Base-by-base conservation (phyloP, 2,329 filamentous ascomycete genomes). In the Fusarium scirpi region DNA sequence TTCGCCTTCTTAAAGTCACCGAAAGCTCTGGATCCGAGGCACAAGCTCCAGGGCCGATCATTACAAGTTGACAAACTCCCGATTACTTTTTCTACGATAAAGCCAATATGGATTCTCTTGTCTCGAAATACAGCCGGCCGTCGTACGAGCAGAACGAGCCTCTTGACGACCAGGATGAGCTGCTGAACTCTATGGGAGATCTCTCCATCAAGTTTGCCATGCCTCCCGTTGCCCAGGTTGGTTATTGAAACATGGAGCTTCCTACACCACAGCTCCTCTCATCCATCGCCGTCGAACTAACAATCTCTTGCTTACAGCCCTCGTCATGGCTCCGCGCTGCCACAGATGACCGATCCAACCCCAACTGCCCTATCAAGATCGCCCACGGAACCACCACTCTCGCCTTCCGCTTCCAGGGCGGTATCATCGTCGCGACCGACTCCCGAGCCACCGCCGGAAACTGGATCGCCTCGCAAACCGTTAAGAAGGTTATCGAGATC, bases 401-500 rank as follows among this genome's bases (percentile, higher is more conserved):
- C 68, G 95, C 94, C 70, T 99, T 99, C 88, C 91, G 95, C 80
- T 99, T 98, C 88, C 91, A 98, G 85, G 94, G 94, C 77, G 96
- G 96, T 80, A 98, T 99, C 84, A 97, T 99, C 79, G 95, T 99
- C 55, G 95, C 95, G 58, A 99, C 96, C 64, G 96, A 99, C 85
- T 99, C 96, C 65, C 91, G 96, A 84, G 96, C 96, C 65, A 97
- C 96, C 49, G 95, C 96, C 30, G 96, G 96, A 78, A 97, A 96
- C 89, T 99, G 96, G 96, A 99, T 99, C 83, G 96, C 96, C 73
- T 97, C 93, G 84, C 96, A 99, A 87, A 99, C 96, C 57, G 96
- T 99, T 79, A 99, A 99, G 90, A 99, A 99, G 88, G 96, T 99
- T 75, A 98, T 99, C 79, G 94, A 97, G 87, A 97, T 97, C 87